These are phyloP conservation scores for Aspergillus amoenus DNA, from an alignment of 2,329 filamentous ascomycete species.

Conservation along the genomic window DNA sequence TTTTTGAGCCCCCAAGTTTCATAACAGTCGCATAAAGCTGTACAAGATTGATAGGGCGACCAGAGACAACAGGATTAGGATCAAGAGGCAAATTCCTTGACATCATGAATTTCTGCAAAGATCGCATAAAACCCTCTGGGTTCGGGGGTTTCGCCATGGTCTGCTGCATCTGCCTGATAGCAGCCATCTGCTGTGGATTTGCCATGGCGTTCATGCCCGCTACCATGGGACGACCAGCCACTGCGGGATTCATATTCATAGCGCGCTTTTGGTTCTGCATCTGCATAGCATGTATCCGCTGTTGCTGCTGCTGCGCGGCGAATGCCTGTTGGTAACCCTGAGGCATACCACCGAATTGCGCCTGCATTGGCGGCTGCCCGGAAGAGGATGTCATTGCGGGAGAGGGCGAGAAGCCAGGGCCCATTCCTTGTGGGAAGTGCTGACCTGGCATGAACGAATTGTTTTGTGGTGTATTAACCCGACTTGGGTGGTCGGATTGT, in stretches of 20 bases:
- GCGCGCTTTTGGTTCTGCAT: constrained; percentile 74
- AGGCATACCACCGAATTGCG: constrained; percentile 52
- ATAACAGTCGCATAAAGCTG: constrained; percentile 75
- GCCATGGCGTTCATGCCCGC: constrained; percentile 39
- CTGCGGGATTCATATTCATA: constrained; percentile 44
- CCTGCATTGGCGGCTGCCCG: constrained; percentile 43
- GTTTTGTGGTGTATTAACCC: constrained; percentile 69
- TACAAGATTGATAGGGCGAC: constrained; percentile 71
- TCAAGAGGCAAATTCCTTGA: constrained; percentile 73
- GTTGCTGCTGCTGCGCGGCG: constrained; percentile 65
- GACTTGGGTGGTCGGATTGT: constrained; percentile 69
- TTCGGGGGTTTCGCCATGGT: constrained; percentile 42
- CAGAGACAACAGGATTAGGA: constrained; percentile 68
- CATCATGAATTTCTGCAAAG: constrained; percentile 74
- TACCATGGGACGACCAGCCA: constrained; percentile 34
- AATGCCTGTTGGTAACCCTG: constrained; percentile 58
- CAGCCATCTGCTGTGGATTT: constrained; percentile 43
- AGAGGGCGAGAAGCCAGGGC: constrained; percentile 43
- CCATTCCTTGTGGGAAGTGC: constrained; percentile 40
- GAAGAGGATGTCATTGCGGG: constrained; percentile 40
- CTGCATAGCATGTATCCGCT: constrained; percentile 74
- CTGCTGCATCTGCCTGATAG: constrained; percentile 51
- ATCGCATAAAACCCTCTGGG: constrained; percentile 72
- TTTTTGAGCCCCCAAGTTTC: constrained; percentile 74
- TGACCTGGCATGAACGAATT: constrained; percentile 63